These are phyloP conservation scores for Stachybotrys echinatus DNA, from an alignment of 2,329 filamentous ascomycete genomes.

Conservation along the genomic window DNA sequence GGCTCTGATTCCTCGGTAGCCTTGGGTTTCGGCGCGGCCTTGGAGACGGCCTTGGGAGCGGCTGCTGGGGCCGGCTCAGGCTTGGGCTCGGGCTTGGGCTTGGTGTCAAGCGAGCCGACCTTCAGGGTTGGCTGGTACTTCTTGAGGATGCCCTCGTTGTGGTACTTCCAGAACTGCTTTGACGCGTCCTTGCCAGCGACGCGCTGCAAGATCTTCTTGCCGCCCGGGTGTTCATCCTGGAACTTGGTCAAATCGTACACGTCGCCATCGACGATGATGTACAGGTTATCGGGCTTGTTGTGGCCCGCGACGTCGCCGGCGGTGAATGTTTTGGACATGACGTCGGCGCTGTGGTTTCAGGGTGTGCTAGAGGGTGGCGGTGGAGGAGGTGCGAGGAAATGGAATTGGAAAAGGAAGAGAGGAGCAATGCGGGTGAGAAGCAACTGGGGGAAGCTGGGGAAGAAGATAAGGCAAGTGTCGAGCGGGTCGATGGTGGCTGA, in stretches of 20 bases:
- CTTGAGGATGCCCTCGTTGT: constrained; percentile 82
- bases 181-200: constrained; percentile 63
- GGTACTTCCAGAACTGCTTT: constrained; percentile 68
- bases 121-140: constrained; percentile 76
- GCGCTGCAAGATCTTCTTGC: constrained; percentile 60
- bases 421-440: no score
- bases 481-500: no score
- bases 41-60: constrained; percentile 22
- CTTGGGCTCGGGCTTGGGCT: constrained; percentile 62
- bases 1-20: constrained; percentile 54
- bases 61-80: constrained; percentile 39
- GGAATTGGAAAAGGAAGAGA: constrained; percentile 1
- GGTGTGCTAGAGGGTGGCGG: neutral
- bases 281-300: constrained; percentile 81
- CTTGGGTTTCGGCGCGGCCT: constrained; percentile 28
- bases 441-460: neutral
- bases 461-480: neutral
- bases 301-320: constrained; percentile 83
- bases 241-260: constrained; percentile 93
- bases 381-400: constrained; percentile 1
- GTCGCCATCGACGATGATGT: constrained; percentile 88
- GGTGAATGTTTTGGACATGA: constrained; percentile 85
- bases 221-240: constrained; percentile 73
- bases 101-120: constrained; percentile 83
- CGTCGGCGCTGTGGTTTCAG: no score